Percentiles rank a stretch among this genome's conserved stretches.
phyloP scores from a whole-genome alignment of 2,329 filamentous ascomycete species.

The Rugonectria rugulosa region DNA sequence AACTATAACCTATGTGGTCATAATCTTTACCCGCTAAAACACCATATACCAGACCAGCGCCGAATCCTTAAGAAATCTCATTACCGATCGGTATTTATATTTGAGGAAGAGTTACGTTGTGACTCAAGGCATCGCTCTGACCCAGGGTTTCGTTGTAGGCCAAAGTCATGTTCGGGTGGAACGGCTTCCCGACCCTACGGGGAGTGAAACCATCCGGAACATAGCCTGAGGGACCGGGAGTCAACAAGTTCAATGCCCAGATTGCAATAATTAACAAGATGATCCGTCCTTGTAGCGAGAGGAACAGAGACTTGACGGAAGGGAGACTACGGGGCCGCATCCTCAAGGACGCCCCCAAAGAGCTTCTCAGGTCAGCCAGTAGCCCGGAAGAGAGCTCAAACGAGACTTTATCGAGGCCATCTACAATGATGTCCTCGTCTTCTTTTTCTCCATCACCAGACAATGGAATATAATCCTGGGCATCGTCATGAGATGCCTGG shows the following conservation, averaged over 20 bases:
- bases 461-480: neutral
- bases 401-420: neutral
- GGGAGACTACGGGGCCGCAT: neutral
- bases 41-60: no score
- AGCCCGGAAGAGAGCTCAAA: neutral
- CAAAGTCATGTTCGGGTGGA: no score
- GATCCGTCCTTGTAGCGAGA: neutral
- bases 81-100: no score
- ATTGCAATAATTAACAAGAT: constrained; percentile 3
- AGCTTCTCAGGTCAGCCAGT: neutral
- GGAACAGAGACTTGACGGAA: neutral
- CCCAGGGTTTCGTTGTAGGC: no score
- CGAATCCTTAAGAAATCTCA: no score
- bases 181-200: neutral
- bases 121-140: no score
- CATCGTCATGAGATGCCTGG: neutral
- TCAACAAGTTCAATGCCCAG: constrained; percentile 19
- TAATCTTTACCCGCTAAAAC: no score
- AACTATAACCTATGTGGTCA: no score
- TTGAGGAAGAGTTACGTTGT: no score
- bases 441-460: neutral
- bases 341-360: neutral
- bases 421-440: neutral
- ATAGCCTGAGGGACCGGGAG: neutral
- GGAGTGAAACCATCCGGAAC: constrained; percentile 8